phyloP scores from a whole-genome alignment of 1,284 basidiomycete species.

The Cutaneotrichosporon sp. region DNA sequence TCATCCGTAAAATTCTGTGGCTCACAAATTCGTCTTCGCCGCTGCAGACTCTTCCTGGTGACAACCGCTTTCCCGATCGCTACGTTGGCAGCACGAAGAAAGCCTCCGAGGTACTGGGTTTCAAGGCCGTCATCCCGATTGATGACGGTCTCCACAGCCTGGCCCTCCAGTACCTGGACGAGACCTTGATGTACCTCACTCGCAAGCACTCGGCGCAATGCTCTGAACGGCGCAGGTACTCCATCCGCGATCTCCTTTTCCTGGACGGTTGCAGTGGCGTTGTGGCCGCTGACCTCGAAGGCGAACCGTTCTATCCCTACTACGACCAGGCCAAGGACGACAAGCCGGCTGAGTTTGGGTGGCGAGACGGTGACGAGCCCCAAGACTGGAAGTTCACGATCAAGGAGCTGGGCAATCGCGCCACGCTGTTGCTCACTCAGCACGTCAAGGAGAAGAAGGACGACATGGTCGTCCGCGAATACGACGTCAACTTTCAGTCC shows the following conservation, averaged over 20 bases:
- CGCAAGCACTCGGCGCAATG: constrained; percentile 17
- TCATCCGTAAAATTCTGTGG: constrained; percentile 33
- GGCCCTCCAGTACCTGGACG: constrained; percentile 19
- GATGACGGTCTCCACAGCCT: constrained; percentile 34
- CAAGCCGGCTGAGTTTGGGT: constrained; percentile 17
- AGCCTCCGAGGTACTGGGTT: constrained; percentile 27
- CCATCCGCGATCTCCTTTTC: constrained; percentile 18
- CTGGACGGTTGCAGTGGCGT: constrained; percentile 32
- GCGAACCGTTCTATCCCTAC: constrained; percentile 21
- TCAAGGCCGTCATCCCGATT: constrained; percentile 26
- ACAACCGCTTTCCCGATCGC: constrained; percentile 31
- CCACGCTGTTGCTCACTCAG: constrained; percentile 8
- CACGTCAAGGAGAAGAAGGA: constrained; percentile 6
- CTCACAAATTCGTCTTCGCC: constrained; percentile 40
- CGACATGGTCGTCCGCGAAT: constrained; percentile 8
- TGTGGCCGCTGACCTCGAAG: constrained; percentile 22
- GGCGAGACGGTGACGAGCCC: constrained; percentile 31
- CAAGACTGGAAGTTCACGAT: constrained; percentile 28
- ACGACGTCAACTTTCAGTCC: constrained; percentile 10
- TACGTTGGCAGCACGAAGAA: constrained; percentile 31
- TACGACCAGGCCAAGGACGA: constrained; percentile 14
- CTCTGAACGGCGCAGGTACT: constrained; percentile 4
- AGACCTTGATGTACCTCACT: constrained; percentile 22
- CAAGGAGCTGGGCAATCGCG: constrained; percentile 13
- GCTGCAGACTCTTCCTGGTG: constrained; percentile 31